Evolutionary conservation across 768 basidiomycete genomes (phyloP).

Genomic region (Tricholoma hemisulphureum): DNA sequence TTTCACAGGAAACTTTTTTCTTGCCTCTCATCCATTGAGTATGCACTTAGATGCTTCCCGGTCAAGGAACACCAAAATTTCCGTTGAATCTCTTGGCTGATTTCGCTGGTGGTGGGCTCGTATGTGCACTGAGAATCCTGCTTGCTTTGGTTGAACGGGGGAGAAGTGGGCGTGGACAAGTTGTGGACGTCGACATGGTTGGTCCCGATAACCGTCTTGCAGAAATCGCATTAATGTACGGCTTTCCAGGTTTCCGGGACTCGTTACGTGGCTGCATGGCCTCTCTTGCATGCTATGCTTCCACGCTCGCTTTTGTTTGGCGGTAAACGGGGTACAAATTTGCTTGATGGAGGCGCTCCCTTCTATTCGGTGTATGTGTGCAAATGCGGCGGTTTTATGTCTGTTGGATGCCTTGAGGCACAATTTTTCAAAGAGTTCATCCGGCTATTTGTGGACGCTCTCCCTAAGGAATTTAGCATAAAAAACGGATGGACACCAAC

Average conservation of each 20-base stretch:
- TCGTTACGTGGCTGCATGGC: slow-evolving; percentile 74
- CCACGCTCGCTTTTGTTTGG: slow-evolving; percentile 35
- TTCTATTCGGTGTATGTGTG: slow-evolving; percentile 77
- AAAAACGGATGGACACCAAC: slow-evolving; percentile 57
- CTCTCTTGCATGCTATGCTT: slow-evolving; percentile 50
- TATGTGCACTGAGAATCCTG: slow-evolving; percentile 70
- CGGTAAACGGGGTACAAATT: slow-evolving; percentile 51
- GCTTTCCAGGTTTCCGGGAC: slow-evolving; percentile 68
- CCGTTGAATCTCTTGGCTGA: slow-evolving; percentile 79
- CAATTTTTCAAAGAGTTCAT: slow-evolving; percentile 68
- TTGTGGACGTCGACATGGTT: slow-evolving; percentile 79
- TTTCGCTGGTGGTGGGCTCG: slow-evolving; percentile 79
- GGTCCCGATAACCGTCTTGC: slow-evolving; percentile 1
- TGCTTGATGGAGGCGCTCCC: slow-evolving; percentile 75
- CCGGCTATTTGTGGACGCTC: slow-evolving; percentile 46
- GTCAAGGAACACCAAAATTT: slow-evolving; percentile 61
- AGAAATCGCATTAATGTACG: slow-evolving; percentile 1
- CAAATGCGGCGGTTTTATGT: slow-evolving; percentile 71
- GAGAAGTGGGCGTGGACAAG: slow-evolving; percentile 66
- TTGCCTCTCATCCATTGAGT: not conserved
- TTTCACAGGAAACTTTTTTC: not conserved
- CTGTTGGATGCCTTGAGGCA: slow-evolving; percentile 73
- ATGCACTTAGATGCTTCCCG: slow-evolving; percentile 60
- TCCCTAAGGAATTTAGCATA: slow-evolving; percentile 44
- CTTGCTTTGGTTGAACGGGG: slow-evolving; percentile 70